phyloP scores from a whole-genome alignment of 169 alveolate species.

The Cryptosporidium ryanae region DNA sequence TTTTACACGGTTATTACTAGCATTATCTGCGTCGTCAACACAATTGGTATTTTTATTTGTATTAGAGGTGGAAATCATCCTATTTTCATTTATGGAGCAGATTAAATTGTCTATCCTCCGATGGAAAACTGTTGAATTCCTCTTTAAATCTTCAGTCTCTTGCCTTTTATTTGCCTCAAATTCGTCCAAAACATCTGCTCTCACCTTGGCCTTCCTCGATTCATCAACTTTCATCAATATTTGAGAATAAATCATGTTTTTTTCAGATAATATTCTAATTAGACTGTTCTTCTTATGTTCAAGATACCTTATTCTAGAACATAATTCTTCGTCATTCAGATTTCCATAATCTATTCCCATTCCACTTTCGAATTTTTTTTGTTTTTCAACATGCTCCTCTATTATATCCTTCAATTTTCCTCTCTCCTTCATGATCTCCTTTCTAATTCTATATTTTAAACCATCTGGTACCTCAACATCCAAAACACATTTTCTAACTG shows the following conservation, averaged over 20 bases:
- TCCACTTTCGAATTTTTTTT: constrained; percentile 3
- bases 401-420: constrained; percentile 6
- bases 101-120: constrained; percentile 1
- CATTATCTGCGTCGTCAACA: too few species aligned
- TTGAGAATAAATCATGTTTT: constrained; percentile 3
- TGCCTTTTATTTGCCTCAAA: background rate
- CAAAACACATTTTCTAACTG: constrained; percentile 49
- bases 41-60: too few species aligned
- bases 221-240: background rate
- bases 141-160: background rate
- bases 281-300: constrained; percentile 10
- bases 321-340: constrained; percentile 10
- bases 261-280: constrained; percentile 19
- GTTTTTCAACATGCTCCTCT: constrained; percentile 11
- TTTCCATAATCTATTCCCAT: background rate
- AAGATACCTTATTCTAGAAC: constrained; percentile 12
- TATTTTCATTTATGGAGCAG: too few species aligned
- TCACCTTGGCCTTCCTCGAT: background rate
- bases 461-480: constrained; percentile 20
- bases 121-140: background rate
- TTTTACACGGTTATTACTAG: too few species aligned
- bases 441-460: constrained; percentile 29
- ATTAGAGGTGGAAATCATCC: too few species aligned
- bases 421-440: constrained; percentile 31
- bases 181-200: background rate